Evolutionary conservation across 306 rosid genomes (phyloP).

Genomic region (Nissolia schottii): DNA sequence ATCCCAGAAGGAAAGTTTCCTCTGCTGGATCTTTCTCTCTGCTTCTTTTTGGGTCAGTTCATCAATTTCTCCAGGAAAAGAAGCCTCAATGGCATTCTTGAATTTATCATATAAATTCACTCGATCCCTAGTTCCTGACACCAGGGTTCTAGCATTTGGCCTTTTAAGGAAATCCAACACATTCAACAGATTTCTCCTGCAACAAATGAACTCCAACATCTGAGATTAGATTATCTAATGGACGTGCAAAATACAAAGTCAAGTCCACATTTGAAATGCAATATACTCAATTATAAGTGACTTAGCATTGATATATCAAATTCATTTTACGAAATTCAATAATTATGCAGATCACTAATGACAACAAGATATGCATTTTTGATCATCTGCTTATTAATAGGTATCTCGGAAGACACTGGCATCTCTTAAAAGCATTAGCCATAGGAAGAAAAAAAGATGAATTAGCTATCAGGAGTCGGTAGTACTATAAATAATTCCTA

Average conservation of each 20-base stretch:
- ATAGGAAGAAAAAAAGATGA: not conserved
- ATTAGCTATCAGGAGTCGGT: not conserved
- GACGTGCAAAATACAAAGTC: conserved; percentile 12
- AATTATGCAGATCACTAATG: conserved; percentile 4
- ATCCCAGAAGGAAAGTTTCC: conserved; percentile 76
- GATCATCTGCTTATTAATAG: not conserved
- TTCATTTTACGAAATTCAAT: not conserved
- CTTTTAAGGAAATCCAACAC: conserved; percentile 79
- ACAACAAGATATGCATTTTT: not conserved
- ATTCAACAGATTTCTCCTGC: conserved; percentile 82
- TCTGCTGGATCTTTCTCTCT: conserved; percentile 53
- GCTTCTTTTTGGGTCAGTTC: conserved; percentile 52
- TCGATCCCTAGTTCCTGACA: conserved; percentile 86
- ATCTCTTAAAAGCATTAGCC: not conserved
- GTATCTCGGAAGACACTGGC: not conserved
- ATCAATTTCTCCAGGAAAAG: conserved; percentile 68
- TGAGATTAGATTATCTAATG: not conserved
- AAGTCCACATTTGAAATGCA: not conserved
- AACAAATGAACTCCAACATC: conserved; percentile 11
- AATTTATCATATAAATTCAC: conserved; percentile 81
- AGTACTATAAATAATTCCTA: not conserved
- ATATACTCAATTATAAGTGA: not conserved
- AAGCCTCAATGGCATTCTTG: conserved; percentile 64
- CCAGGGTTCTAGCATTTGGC: conserved; percentile 81
- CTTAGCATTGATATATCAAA: not conserved